Conservation (phyloP, 495 filamentous ascomycete genomes). For the Letharia lupina region DNA sequence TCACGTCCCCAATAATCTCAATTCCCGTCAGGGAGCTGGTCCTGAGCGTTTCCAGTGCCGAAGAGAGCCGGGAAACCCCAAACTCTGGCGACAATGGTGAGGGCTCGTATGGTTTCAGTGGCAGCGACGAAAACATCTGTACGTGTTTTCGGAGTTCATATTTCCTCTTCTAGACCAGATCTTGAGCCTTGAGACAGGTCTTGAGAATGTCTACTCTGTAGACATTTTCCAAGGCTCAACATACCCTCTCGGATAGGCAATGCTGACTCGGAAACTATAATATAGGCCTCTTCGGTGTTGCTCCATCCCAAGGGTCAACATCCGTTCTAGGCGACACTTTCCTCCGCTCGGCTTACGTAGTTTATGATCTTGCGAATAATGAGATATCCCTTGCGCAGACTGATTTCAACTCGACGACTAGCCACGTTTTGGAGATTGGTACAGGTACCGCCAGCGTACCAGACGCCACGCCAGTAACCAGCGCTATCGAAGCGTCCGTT, state of each 20-base stretch:
- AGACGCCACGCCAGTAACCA: conserved; percentile 55
- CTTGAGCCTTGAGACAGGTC: too few species aligned
- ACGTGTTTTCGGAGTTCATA: too few species aligned
- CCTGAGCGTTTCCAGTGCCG: conserved; percentile 45
- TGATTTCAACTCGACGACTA: conserved; percentile 62
- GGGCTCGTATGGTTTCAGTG: conserved; percentile 30
- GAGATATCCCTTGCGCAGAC: conserved; percentile 82
- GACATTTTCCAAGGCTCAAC: too few species aligned
- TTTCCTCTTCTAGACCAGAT: too few species aligned
- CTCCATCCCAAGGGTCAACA: conserved; percentile 51
- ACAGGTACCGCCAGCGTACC: conserved; percentile 57
- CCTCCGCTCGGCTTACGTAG: conserved; percentile 82
- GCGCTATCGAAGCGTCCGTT: conserved; percentile 47
- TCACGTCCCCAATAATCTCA: conserved; percentile 56
- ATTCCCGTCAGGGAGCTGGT: conserved; percentile 73
- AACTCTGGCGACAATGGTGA: conserved; percentile 14
- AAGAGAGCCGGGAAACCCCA: conserved; percentile 28
- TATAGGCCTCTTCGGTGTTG: conserved; percentile 58
- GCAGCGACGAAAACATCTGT: conserved; percentile 51
- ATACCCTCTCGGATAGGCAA: too few species aligned
- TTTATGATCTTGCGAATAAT: conserved; percentile 84
- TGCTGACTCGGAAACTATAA: too few species aligned
- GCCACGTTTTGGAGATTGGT: conserved; percentile 64
- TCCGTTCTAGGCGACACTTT: conserved; percentile 87
- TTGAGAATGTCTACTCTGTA: too few species aligned